Base-by-base conservation (phyloP, 2,329 filamentous ascomycete genomes). In the Colletotrichum paranaense region DNA sequence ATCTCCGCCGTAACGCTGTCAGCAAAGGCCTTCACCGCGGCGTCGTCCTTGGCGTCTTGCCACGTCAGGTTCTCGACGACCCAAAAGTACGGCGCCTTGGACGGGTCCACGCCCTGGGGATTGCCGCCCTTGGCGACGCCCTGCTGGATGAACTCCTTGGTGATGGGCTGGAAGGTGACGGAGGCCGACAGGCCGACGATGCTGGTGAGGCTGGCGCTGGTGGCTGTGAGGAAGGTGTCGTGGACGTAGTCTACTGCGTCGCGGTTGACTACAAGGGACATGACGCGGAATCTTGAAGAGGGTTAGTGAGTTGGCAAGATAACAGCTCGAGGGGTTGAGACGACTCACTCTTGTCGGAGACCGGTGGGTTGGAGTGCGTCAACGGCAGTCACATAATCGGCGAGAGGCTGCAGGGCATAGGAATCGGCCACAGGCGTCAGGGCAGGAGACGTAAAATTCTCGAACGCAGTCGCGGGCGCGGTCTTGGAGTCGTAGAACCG, bases 161-260 rank as follows among this genome's bases (percentile, higher is more conserved):
- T 74, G 60, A 76, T 57, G 56, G 75, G 75, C 35, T 76, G 75
- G 62, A 76, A 76, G 22, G 67, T 70, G 69, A 75, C 64, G 58
- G 74, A 75, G 1, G 73, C 73, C 6, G 73, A 73, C 4, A 75
- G 63, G 7, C 65, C 67, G 12, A 38, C 26, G 26, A 74, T 26
- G 6, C 55, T 32, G 28, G 71, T 63, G 28, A 75, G 63, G n/a
- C 67, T 59, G 11, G 64, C 55, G 5, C 35, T 42, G 57, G 67
- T 52, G 56, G 68, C 68, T 5, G 60, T 32, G 35, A 75, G 35
- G 59, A 74, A 75, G 9, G 62, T 60, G 32, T 68, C n/a, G 16
- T 75, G 74, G 63, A 68, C 71, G 55, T 64, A 56, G 55, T 64
- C 68, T 9, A 75, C 62, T 63, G 67, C 71, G 19, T 75, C 67